phyloP scores from a whole-genome alignment of 306 rosid genomes.

The Dryas octopetala region DNA sequence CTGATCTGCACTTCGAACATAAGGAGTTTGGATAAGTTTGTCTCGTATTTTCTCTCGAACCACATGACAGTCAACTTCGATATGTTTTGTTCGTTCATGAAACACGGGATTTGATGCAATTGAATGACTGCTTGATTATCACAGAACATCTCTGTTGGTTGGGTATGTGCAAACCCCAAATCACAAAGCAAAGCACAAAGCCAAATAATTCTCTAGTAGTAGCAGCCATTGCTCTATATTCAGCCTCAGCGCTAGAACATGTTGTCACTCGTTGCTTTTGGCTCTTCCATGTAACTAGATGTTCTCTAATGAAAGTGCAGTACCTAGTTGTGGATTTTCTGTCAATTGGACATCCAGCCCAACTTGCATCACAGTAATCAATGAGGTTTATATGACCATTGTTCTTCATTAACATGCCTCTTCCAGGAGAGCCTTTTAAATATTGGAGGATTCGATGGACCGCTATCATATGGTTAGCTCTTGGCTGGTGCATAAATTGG shows the following conservation, averaged over 20 bases:
- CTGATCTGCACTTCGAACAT: background rate
- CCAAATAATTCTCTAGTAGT: background rate
- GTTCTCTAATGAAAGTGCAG: background rate
- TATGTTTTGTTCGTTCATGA: background rate
- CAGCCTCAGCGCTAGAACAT: background rate
- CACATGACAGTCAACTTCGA: background rate
- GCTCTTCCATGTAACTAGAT: background rate
- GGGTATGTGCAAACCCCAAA: background rate
- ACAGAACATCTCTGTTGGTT: background rate
- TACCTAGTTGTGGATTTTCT: background rate
- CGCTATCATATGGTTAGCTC: too few species aligned
- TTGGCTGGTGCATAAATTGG: too few species aligned
- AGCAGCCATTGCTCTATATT: background rate
- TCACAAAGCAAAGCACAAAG: background rate
- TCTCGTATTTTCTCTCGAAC: too few species aligned
- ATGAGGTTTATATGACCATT: too few species aligned
- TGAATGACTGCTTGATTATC: background rate
- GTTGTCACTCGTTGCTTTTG: background rate
- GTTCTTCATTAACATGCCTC: too few species aligned
- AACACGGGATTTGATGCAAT: background rate
- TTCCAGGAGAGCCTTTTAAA: too few species aligned
- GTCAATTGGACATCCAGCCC: too few species aligned
- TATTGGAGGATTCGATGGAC: too few species aligned
- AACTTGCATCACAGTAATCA: too few species aligned
- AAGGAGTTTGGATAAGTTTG: background rate